Percentiles rank a stretch among this genome's conserved stretches.
Evolutionary conservation across 2,329 filamentous ascomycete genomes (phyloP).

Genomic region (Pezizomycotina sp.): DNA sequence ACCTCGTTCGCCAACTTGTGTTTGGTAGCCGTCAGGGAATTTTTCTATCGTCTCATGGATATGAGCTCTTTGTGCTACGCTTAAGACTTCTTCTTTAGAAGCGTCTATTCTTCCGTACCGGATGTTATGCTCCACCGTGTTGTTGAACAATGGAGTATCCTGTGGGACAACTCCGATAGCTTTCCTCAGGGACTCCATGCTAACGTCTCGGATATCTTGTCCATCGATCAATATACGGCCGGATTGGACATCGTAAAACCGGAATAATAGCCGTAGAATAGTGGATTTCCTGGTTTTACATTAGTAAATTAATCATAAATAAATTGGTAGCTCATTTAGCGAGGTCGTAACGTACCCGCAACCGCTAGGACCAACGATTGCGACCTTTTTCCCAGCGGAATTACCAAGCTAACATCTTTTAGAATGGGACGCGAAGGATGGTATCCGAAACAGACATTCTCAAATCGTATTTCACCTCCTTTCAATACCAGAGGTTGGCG

Average conservation of each 20-base stretch:
- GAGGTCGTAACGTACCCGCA: conserved; percentile 44
- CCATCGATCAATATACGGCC: conserved; percentile 83
- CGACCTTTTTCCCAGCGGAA: conserved; percentile 89
- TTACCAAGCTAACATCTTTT: conserved; percentile 66
- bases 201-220: conserved; percentile 75
- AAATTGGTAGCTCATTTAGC: neutral
- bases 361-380: conserved; percentile 83
- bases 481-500: conserved; percentile 55
- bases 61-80: conserved; percentile 63
- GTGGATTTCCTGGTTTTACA: conserved; percentile 52
- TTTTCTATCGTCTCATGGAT: conserved; percentile 66
- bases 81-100: conserved; percentile 51
- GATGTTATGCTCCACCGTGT: conserved; percentile 90
- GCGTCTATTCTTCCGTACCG: conserved; percentile 75
- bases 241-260: conserved; percentile 76
- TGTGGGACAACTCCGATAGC: conserved; percentile 92
- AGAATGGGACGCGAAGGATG: conserved; percentile 73
- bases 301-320: neutral
- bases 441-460: conserved; percentile 92
- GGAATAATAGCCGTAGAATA: conserved; percentile 74
- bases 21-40: conserved; percentile 79
- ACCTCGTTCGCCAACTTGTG: conserved; percentile 80
- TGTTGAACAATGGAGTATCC: conserved; percentile 93
- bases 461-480: conserved; percentile 81
- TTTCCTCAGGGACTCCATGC: conserved; percentile 62